Evolutionary conservation across 805 yeast genomes (phyloP).

Genomic region (Barnettozyma pratensis): DNA sequence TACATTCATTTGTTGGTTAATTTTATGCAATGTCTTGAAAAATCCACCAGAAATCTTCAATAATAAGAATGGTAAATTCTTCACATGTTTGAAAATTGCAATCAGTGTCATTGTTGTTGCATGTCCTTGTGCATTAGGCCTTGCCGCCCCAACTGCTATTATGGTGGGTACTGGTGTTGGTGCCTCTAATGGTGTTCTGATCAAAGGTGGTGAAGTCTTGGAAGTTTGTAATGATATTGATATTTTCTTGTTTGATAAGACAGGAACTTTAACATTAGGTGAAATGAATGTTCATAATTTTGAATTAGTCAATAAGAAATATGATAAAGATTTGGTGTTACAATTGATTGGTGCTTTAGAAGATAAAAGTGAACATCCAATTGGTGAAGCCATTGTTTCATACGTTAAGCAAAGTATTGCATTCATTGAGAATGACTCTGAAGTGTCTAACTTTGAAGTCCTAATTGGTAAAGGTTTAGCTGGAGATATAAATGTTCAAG

Average conservation of each 20-base stretch:
- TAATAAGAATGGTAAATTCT: slow-evolving; percentile 49
- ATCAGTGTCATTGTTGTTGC: slow-evolving; percentile 95
- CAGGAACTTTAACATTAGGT: slow-evolving; percentile 93
- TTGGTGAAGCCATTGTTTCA: slow-evolving; percentile 63
- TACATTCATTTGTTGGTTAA: slow-evolving; percentile 65
- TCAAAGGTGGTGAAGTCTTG: slow-evolving; percentile 88
- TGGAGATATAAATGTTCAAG: slow-evolving; percentile 20
- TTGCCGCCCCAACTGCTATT: slow-evolving; percentile 97
- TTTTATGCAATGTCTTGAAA: slow-evolving; percentile 30
- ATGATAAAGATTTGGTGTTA: slow-evolving; percentile 34
- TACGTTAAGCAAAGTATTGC: slow-evolving; percentile 24
- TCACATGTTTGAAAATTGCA: slow-evolving; percentile 69
- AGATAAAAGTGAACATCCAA: slow-evolving; percentile 77
- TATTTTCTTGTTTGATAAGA: slow-evolving; percentile 82
- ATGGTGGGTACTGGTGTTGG: slow-evolving; percentile 99
- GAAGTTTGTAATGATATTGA: slow-evolving; percentile 65
- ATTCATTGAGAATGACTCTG: not conserved
- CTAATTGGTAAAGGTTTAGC: slow-evolving; percentile 35
- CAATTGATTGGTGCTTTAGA: slow-evolving; percentile 54
- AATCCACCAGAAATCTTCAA: slow-evolving; percentile 47
- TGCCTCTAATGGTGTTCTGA: slow-evolving; percentile 80
- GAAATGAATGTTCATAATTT: slow-evolving; percentile 46
- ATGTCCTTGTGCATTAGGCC: slow-evolving; percentile 96
- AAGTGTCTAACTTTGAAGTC: slow-evolving; percentile 25
- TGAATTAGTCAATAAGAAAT: slow-evolving; percentile 13